Evolutionary conservation across 306 rosid species (phyloP), one percentile per base, ranked within the genome.

Genomic region (Dryas alaskensis): DNA sequence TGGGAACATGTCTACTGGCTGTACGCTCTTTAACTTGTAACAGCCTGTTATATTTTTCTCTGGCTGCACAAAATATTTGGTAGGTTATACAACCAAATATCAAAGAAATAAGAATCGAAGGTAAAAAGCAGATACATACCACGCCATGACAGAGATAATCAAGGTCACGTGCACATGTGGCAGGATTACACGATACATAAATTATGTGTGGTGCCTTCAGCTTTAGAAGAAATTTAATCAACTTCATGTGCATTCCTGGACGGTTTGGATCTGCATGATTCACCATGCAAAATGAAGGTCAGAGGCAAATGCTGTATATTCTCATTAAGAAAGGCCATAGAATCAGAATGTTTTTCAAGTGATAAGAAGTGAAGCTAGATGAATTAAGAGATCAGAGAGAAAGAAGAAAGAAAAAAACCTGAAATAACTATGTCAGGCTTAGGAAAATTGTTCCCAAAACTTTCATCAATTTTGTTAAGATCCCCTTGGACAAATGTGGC

Each of bases 231-330:
- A 85, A 94, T 66, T 85, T 94, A 42, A 94, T 88, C 88, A 94
- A 79, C 91, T 94, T 94, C 95, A 91, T 87, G 91, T 89, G 97
- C 98, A 94, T 91, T 72, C 98, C 98, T 44, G 98, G 98, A 74
- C 98, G 97, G 78, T 94, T 94, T 72, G 97, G 97, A 87, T 94
- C 97, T 94, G 87, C 81, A 78, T 62, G 47, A 70, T 69, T 45
- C 4, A 13, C 44, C 55, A 43, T 58, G 47, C 40, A 53, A 66
- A 67, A 73, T 25, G 45, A 50, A 53, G 48, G 69, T 71, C 73
- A 71, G 61, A 51, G 67, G 52, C 68, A 63, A 55, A 69, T 73
- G 53, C 52, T 65, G 44, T 25, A 42, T 42, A 16, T 49, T 75
- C 73, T 40, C 54, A 52, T 66, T 40, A 39, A 62, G 63, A 31